phyloP scores from a whole-genome alignment of 495 filamentous ascomycete genomes.

The Glarea lozoyensis region DNA sequence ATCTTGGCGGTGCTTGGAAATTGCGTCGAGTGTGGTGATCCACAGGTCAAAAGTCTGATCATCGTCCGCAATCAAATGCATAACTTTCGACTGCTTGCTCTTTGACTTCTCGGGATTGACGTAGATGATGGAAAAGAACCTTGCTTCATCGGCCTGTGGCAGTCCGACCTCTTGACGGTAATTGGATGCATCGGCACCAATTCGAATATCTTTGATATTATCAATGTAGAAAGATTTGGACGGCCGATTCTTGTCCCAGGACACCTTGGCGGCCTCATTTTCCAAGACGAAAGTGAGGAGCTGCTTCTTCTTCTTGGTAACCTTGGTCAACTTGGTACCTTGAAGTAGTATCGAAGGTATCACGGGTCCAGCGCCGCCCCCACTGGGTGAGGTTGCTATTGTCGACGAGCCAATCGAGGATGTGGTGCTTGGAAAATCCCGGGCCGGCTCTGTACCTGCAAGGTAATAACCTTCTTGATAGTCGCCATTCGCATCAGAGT shows the following conservation, averaged over 20 bases:
- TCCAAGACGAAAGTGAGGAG: slow-evolving; percentile 70
- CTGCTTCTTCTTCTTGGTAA: slow-evolving; percentile 74
- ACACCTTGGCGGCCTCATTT: slow-evolving; percentile 71
- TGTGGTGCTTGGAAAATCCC: slow-evolving; percentile 27
- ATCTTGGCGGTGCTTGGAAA: slow-evolving; percentile 74
- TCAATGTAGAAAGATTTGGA: slow-evolving; percentile 86
- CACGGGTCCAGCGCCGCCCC: slow-evolving; percentile 53
- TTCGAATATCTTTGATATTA: slow-evolving; percentile 83
- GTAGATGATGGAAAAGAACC: slow-evolving; percentile 87
- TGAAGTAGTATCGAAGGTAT: slow-evolving; percentile 61
- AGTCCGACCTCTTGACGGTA: slow-evolving; percentile 79
- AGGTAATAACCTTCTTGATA: slow-evolving; percentile 19
- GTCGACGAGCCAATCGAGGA: slow-evolving; percentile 29
- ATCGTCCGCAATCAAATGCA: slow-evolving; percentile 73
- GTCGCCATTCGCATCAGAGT: slow-evolving; percentile 45
- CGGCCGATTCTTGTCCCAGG: slow-evolving; percentile 72
- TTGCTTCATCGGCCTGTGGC: slow-evolving; percentile 47
- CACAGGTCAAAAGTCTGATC: slow-evolving; percentile 63
- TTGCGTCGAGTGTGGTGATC: slow-evolving; percentile 70
- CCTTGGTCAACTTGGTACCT: slow-evolving; percentile 68
- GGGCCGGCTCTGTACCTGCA: slow-evolving; percentile 21
- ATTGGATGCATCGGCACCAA: slow-evolving; percentile 76
- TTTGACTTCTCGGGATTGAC: slow-evolving; percentile 58
- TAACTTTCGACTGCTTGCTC: slow-evolving; percentile 58
- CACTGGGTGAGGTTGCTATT: slow-evolving; percentile 15